Percentiles rank a stretch among this genome's conserved stretches.
Evolutionary conservation across 2,329 filamentous ascomycete species (phyloP).

Genomic region (Ophiostoma novo-ulmi): DNA sequence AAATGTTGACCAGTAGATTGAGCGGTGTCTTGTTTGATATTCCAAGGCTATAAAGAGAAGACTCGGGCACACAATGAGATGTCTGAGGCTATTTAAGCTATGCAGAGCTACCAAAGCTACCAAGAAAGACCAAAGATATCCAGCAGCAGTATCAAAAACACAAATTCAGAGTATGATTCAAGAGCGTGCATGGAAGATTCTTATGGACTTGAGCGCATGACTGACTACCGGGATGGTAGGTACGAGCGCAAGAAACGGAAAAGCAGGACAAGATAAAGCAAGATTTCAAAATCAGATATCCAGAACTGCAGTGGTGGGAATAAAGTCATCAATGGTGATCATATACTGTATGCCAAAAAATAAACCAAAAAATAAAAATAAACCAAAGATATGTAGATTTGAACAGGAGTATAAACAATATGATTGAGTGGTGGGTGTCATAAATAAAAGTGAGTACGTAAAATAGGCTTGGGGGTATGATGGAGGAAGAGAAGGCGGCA

Average conservation of each 20-base stretch:
- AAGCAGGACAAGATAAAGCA: not conserved
- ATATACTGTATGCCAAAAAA: not conserved
- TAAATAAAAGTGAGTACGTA: conserved; percentile 22
- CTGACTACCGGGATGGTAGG: not conserved
- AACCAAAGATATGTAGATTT: conserved; percentile 7
- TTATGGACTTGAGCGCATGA: not conserved
- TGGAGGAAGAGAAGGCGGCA: too few species aligned
- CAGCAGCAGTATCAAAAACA: not conserved
- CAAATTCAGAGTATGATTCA: not conserved
- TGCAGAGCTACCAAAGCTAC: not conserved
- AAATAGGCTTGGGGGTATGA: conserved; percentile 14
- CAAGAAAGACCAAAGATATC: not conserved
- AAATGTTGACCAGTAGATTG: not conserved
- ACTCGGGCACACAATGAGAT: too few species aligned
- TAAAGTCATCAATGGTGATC: not conserved
- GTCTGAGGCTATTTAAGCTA: not conserved
- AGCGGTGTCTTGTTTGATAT: conserved; percentile 6
- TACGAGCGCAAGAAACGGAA: not conserved
- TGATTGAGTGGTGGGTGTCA: conserved; percentile 25
- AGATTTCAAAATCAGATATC: not conserved
- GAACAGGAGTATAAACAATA: conserved; percentile 19
- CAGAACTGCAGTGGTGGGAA: not conserved
- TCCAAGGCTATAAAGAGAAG: not conserved
- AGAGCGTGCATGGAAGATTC: not conserved
- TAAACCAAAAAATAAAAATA: not conserved